Evolutionary conservation across 1,284 basidiomycete genomes (phyloP).

Genomic region (Ceratobasidium sp.): DNA sequence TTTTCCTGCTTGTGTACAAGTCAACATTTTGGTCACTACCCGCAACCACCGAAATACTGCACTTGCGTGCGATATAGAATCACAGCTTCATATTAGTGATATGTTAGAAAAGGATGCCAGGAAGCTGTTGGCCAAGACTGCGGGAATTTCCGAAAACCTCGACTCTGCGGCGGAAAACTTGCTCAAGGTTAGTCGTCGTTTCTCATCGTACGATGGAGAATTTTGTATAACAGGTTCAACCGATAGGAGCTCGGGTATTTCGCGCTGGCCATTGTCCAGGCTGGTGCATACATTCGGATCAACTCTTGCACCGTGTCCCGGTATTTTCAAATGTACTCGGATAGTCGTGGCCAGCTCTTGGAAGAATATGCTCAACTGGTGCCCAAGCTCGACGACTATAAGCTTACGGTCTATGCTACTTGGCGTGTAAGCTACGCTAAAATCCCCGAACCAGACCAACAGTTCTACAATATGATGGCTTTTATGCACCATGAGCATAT

Average conservation of each 20-base stretch:
- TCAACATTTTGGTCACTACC: conserved; percentile 26
- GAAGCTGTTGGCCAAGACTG: background rate
- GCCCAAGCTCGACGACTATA: background rate
- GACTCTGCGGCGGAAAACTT: background rate
- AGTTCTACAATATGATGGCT: background rate
- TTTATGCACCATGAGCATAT: conserved; percentile 17
- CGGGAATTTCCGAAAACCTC: background rate
- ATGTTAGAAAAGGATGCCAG: conserved; percentile 2
- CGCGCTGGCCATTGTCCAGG: conserved; percentile 21
- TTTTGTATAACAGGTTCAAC: background rate
- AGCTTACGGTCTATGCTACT: conserved; percentile 13
- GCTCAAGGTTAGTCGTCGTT: background rate
- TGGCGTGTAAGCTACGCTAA: background rate
- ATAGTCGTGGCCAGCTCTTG: background rate
- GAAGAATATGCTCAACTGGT: background rate
- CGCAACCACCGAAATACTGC: background rate
- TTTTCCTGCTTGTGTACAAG: conserved; percentile 22
- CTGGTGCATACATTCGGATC: conserved; percentile 24
- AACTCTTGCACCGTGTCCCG: background rate
- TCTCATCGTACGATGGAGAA: too few species aligned
- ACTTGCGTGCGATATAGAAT: background rate
- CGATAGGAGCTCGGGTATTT: conserved; percentile 6
- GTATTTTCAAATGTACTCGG: background rate
- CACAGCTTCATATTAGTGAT: background rate
- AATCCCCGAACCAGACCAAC: background rate